phyloP scores from a whole-genome alignment of 768 basidiomycete species.

The Pulveroboletus sp. region DNA sequence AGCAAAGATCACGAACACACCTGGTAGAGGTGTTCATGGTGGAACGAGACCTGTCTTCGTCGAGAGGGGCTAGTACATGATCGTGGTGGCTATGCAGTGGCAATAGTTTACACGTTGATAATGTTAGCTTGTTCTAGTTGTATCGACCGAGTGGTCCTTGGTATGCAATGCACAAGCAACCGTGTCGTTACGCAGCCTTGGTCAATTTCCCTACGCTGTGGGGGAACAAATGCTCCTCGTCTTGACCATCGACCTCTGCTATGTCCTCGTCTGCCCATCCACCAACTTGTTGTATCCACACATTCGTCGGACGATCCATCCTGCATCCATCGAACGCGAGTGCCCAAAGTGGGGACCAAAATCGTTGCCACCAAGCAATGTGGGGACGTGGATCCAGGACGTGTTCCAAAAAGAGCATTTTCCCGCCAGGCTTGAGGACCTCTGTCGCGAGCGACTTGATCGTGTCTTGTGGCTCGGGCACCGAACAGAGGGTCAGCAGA shows the following conservation, averaged over 20 bases:
- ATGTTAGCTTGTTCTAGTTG: too few relatives aligned
- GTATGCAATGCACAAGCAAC: too few relatives aligned
- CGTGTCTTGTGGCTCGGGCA: slow-evolving; percentile 53
- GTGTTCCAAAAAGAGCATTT: slow-evolving; percentile 69
- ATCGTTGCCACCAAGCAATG: slow-evolving; percentile 68
- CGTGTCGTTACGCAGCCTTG: slow-evolving; percentile 32
- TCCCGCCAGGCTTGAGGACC: slow-evolving; percentile 62
- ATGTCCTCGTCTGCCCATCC: slow-evolving; percentile 48
- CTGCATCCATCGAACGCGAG: slow-evolving; percentile 60
- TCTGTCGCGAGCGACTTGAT: slow-evolving; percentile 46
- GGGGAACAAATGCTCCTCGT: slow-evolving; percentile 58
- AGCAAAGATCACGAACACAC: neutral
- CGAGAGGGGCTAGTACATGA: too few relatives aligned
- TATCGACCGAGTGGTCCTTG: too few relatives aligned
- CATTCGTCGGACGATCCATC: slow-evolving; percentile 53
- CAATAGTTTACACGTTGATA: too few relatives aligned
- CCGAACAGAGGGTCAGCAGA: slow-evolving; percentile 62
- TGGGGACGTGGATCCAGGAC: slow-evolving; percentile 52
- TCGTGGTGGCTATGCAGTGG: too few relatives aligned
- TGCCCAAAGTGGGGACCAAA: slow-evolving; percentile 73
- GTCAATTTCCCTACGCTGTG: slow-evolving; percentile 57
- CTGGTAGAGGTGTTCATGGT: neutral
- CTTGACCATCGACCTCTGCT: slow-evolving; percentile 51
- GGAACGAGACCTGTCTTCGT: too few relatives aligned
- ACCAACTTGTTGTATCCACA: slow-evolving; percentile 43